Evolutionary conservation across 78 protist species (phyloP), one percentile per base, ranked within the genome.

Genomic region (Dictyostelium citrinum): DNA sequence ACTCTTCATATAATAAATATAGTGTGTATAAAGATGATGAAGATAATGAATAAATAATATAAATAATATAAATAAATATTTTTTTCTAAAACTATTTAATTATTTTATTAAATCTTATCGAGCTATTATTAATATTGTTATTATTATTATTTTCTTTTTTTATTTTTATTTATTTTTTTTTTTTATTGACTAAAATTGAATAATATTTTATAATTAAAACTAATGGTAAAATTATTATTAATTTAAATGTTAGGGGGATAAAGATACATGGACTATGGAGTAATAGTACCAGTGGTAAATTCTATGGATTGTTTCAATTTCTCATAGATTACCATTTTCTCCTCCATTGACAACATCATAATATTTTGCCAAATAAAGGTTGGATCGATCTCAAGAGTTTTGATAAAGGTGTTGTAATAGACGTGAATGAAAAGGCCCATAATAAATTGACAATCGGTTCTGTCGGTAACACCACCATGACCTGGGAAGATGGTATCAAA

Each of bases 401-500:
- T 82, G 81, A 95, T 90, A 75, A 97, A 96, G 5, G 90, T 84
- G 16, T 7, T 0, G 82, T 86, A 46, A 83, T 97, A 98, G 10
- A 96, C 96, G 37, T 75, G 94, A 35, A 90, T 76, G 37, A 98
- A 98, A 37, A 91, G 35, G 2, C 93, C 98, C 98, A 97, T 98
- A 64, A 97, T 82, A 76, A 94, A 72, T 93, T 97, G 98, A 76
- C 99, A 98, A 95, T 98, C 98, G 67, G 98, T 95, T 24, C 99
- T 85, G 90, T 98, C 99, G 2, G 97, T 97, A 29, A 98, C 88
- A 64, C 99, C 99, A 60, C 99, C 99, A 83, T 98, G 99, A 17
- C 99, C 99, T 22, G 99, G 99, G 84, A 98, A 95, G 27, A 91
- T 60, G 14, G 93, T 97, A 39, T 91, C 98, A 71, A 98, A 98